Evolutionary conservation across 1,284 basidiomycete species (phyloP).

Genomic region (Hemileia vastatrix): DNA sequence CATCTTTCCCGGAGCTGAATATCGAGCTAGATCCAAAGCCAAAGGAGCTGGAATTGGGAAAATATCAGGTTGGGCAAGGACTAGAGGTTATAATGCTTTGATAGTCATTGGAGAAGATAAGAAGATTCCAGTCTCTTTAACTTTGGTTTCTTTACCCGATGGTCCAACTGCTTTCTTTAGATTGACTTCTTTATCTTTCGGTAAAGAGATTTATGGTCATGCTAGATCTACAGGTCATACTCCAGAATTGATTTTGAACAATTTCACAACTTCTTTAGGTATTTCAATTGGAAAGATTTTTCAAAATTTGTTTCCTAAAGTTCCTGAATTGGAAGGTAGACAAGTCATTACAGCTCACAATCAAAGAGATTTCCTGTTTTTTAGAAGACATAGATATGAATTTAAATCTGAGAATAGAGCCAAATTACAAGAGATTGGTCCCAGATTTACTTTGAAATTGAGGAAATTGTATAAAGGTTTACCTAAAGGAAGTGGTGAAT

Average conservation of each 20-base stretch:
- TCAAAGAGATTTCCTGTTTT: slow-evolving; percentile 95
- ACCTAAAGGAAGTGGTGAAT: slow-evolving; percentile 50
- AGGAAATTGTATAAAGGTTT: slow-evolving; percentile 77
- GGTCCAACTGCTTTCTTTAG: slow-evolving; percentile 96
- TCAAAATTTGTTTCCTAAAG: slow-evolving; percentile 85
- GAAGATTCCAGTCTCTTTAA: slow-evolving; percentile 67
- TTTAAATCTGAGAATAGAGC: slow-evolving; percentile 72
- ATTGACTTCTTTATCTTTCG: slow-evolving; percentile 74
- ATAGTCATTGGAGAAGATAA: slow-evolving; percentile 88
- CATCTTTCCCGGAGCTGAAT: slow-evolving; percentile 88
- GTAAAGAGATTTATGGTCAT: slow-evolving; percentile 79
- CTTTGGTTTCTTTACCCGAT: slow-evolving; percentile 75
- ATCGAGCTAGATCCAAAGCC: slow-evolving; percentile 77
- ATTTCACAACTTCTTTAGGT: slow-evolving; percentile 86
- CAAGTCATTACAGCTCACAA: slow-evolving; percentile 97
- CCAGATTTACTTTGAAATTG: slow-evolving; percentile 90
- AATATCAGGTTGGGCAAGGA: slow-evolving; percentile 87
- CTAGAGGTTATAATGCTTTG: slow-evolving; percentile 73
- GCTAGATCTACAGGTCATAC: slow-evolving; percentile 82
- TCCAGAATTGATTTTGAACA: slow-evolving; percentile 90
- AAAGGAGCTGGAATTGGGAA: slow-evolving; percentile 86
- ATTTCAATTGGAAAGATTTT: slow-evolving; percentile 87
- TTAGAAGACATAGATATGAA: slow-evolving; percentile 88
- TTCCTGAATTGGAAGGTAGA: slow-evolving; percentile 89
- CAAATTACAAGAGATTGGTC: slow-evolving; percentile 91